Conservation (phyloP, 176 grass and related monocot species). For the Avena sativa region DNA sequence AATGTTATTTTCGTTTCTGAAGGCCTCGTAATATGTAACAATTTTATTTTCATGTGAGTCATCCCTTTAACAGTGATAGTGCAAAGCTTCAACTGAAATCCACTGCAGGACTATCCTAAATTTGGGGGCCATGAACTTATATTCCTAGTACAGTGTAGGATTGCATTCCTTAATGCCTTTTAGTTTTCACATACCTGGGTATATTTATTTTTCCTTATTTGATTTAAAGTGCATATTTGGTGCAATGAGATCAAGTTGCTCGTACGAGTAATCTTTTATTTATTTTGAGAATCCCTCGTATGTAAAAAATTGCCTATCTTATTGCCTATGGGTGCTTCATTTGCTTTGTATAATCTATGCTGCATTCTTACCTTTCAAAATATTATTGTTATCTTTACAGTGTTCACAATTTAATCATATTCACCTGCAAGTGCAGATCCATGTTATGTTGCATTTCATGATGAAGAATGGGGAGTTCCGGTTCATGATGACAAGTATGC, state of each 20-base stretch:
- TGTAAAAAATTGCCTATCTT: neutral
- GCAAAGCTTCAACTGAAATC: slow-evolving; percentile 60
- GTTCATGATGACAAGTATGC: slow-evolving; percentile 87
- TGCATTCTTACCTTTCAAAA: neutral
- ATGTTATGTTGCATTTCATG: slow-evolving; percentile 81
- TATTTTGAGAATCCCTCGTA: neutral
- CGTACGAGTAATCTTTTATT: slow-evolving; percentile 1
- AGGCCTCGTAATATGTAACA: neutral
- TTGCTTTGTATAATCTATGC: slow-evolving; percentile 3
- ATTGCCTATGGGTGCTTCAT: neutral
- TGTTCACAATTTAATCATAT: neutral
- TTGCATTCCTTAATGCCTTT: neutral
- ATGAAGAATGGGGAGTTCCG: slow-evolving; percentile 85
- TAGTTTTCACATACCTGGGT: neutral
- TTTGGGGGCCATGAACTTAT: neutral
- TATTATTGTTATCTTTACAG: slow-evolving; percentile 13
- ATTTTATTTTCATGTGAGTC: slow-evolving; percentile 6
- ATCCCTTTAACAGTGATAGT: slow-evolving; percentile 40
- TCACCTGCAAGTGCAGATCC: slow-evolving; percentile 53
- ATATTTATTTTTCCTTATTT: neutral
- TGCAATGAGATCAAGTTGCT: neutral
- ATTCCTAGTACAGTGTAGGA: neutral
- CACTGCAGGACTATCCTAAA: neutral
- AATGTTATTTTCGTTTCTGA: neutral
- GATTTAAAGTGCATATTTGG: neutral